phyloP scores from a whole-genome alignment of 345 rosid genomes.

The Sapria himalayana region DNA sequence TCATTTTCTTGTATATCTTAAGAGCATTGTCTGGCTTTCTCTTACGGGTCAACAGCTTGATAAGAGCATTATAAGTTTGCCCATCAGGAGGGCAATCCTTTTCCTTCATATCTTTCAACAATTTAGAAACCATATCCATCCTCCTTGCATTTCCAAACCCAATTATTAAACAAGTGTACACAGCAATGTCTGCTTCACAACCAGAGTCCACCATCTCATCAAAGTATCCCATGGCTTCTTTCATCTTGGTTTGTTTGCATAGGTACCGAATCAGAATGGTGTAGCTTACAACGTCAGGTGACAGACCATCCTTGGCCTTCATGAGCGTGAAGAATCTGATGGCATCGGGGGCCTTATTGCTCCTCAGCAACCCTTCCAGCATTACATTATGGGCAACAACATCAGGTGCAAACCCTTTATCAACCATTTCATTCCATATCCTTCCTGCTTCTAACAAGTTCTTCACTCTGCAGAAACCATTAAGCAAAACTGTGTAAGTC shows the following conservation, averaged over 20 bases:
- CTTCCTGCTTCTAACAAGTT: slow-evolving; percentile 83
- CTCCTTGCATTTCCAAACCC: slow-evolving; percentile 58
- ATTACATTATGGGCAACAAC: slow-evolving; percentile 46
- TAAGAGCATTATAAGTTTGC: slow-evolving; percentile 53
- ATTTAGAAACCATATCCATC: slow-evolving; percentile 42
- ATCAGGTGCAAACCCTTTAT: slow-evolving; percentile 60
- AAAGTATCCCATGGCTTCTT: slow-evolving; percentile 48
- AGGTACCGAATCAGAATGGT: slow-evolving; percentile 46
- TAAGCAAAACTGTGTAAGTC: slow-evolving; percentile 59
- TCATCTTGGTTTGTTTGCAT: slow-evolving; percentile 59
- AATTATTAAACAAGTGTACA: slow-evolving; percentile 65
- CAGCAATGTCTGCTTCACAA: slow-evolving; percentile 39
- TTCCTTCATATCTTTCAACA: slow-evolving; percentile 69
- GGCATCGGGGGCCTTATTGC: slow-evolving; percentile 48
- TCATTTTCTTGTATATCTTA: slow-evolving; percentile 47
- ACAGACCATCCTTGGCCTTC: slow-evolving; percentile 72
- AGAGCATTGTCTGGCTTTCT: slow-evolving; percentile 52
- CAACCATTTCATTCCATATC: slow-evolving; percentile 79
- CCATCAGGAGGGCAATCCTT: slow-evolving; percentile 65
- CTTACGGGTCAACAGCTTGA: slow-evolving; percentile 48
- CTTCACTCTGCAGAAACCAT: slow-evolving; percentile 60
- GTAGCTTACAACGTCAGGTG: slow-evolving; percentile 48
- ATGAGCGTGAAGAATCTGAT: slow-evolving; percentile 65
- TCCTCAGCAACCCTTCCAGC: slow-evolving; percentile 64
- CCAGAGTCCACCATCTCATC: slow-evolving; percentile 55